Evolutionary conservation across 768 basidiomycete genomes (phyloP).

Genomic region (Mrakia hoshinonis): DNA sequence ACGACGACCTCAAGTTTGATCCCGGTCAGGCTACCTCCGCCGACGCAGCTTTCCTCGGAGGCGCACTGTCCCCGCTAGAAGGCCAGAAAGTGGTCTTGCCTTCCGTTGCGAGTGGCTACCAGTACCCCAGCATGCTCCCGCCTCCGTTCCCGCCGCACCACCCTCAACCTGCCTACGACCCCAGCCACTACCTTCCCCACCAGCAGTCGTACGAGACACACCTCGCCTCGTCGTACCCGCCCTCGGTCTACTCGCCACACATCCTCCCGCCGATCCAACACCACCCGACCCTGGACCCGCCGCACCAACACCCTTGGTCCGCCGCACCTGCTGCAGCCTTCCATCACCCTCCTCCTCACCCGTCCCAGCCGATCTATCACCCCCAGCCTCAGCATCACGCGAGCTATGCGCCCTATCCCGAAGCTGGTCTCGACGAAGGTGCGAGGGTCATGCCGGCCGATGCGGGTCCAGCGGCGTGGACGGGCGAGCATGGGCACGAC

Average conservation of each 20-base stretch:
- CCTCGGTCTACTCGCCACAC: too few species aligned
- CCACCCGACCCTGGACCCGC: too few species aligned
- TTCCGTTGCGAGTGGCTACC: not conserved
- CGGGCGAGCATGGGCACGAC: too few species aligned
- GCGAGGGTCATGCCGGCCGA: not conserved
- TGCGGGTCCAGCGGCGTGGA: too few species aligned
- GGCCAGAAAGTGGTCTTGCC: not conserved
- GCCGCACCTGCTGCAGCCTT: not conserved
- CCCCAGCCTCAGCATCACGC: not conserved
- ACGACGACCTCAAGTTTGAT: not conserved
- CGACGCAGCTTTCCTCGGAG: not conserved
- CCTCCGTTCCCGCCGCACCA: not conserved
- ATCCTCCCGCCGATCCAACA: too few species aligned
- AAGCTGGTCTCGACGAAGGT: not conserved
- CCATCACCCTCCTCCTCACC: not conserved
- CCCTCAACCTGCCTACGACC: not conserved
- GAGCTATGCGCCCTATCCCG: slow-evolving; percentile 3
- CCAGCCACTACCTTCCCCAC: not conserved
- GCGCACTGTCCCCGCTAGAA: not conserved
- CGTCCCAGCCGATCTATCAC: too few species aligned
- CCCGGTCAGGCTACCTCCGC: not conserved
- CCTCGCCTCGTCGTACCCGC: not conserved
- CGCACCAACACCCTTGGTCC: too few species aligned
- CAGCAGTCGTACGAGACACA: not conserved
- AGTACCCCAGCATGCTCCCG: not conserved